Conservation (phyloP, 2,329 filamentous ascomycete species). For the Stagonosporopsis vannaccii region DNA sequence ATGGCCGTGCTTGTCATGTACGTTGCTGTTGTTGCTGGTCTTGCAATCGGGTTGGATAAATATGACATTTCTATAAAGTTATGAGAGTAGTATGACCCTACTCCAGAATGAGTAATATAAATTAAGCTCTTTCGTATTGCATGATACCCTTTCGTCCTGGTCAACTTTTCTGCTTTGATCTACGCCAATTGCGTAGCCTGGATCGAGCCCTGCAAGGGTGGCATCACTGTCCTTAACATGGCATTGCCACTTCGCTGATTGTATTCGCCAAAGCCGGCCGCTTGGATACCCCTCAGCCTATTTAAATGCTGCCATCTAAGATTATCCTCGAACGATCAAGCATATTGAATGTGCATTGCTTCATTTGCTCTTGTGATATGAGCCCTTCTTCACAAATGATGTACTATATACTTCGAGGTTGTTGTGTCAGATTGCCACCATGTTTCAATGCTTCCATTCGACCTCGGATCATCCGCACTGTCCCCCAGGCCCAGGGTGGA, state of each 20-base stretch:
- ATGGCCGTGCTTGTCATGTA: constrained; percentile 81
- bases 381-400: no score
- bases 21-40: constrained; percentile 68
- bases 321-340: not conserved
- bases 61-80: constrained; percentile 76
- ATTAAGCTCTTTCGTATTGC: not conserved
- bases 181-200: not conserved
- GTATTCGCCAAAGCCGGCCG: not conserved
- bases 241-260: no score
- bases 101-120: not conserved
- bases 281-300: no score
- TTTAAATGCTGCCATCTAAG: no score
- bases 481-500: no score
- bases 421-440: no score
- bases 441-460: no score
- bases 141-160: not conserved
- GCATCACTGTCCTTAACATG: not conserved
- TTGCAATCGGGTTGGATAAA: constrained; percentile 72
- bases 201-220: not conserved
- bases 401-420: no score
- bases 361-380: not conserved
- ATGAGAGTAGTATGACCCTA: constrained; percentile 40
- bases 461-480: no score
- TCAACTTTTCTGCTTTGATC: not conserved
- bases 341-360: not conserved